These are phyloP conservation scores for Yamagishiella unicocca DNA, from an alignment of 139 green algal species.

Conservation along the genomic window DNA sequence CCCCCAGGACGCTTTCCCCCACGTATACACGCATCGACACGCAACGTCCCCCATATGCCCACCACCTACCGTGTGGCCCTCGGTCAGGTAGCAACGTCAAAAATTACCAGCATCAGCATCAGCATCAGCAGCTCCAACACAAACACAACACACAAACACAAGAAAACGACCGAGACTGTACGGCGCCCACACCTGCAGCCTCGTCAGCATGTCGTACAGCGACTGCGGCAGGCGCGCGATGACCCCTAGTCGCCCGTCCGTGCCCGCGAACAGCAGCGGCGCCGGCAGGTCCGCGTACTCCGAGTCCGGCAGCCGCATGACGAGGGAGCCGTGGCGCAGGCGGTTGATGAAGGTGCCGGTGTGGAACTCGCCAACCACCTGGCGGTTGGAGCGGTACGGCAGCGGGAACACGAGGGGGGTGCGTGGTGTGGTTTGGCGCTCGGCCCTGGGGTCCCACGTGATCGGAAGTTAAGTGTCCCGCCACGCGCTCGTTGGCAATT, in stretches of 20 bases:
- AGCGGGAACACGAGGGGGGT: background rate
- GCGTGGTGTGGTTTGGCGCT: background rate
- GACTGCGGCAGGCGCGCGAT: constrained; percentile 83
- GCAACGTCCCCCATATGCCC: too few species aligned
- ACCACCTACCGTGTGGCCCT: too few species aligned
- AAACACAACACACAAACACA: background rate
- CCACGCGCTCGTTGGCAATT: background rate
- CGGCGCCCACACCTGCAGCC: constrained; percentile 82
- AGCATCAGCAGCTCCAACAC: background rate
- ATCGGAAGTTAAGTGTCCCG: too few species aligned
- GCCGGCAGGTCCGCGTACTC: constrained; percentile 78
- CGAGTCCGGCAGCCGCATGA: constrained; percentile 95
- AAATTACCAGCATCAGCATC: background rate
- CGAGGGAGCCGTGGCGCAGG: constrained; percentile 90
- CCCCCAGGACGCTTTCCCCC: too few species aligned
- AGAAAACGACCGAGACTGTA: background rate
- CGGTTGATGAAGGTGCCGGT: constrained; percentile 95
- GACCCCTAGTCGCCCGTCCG: constrained; percentile 93
- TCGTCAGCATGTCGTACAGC: constrained; percentile 78
- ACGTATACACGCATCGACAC: too few species aligned
- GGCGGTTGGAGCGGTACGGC: background rate
- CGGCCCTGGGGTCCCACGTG: too few species aligned
- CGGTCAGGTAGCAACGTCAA: background rate
- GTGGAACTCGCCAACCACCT: constrained; percentile 91
- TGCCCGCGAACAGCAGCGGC: constrained; percentile 89